Conservation (phyloP, 2,329 filamentous ascomycete genomes). For the Ceratocystis ficicola region DNA sequence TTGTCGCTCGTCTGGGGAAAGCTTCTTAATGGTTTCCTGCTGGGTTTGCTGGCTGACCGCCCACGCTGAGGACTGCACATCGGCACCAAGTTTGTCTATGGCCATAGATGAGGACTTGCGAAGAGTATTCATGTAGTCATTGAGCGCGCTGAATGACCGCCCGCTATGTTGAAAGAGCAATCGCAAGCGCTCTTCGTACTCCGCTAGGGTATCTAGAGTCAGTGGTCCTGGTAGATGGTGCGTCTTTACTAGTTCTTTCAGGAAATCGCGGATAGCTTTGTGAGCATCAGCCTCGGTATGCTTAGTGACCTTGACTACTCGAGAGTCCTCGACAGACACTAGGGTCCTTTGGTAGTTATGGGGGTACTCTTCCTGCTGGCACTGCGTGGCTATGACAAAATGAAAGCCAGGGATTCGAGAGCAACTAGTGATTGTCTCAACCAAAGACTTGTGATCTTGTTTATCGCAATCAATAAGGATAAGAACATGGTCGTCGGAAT, state of each 20-base stretch:
- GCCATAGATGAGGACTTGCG: background rate
- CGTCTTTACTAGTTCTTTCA: background rate
- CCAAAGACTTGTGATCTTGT: background rate
- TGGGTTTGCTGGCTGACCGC: background rate
- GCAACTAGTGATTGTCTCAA: background rate
- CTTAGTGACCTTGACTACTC: background rate
- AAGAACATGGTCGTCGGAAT: background rate
- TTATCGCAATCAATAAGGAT: background rate
- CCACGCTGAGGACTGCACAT: background rate
- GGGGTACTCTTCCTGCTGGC: background rate
- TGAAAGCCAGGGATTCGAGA: background rate
- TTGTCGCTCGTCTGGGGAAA: background rate
- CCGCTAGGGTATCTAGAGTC: background rate
- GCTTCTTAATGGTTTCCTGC: background rate
- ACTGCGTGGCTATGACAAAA: background rate
- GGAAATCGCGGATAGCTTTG: background rate
- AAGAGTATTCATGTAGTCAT: background rate
- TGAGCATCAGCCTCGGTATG: background rate
- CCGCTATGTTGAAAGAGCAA: conserved; percentile 2
- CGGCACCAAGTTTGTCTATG: background rate
- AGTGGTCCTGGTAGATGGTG: background rate
- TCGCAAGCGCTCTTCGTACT: background rate
- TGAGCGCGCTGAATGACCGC: conserved; percentile 5
- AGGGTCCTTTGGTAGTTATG: too few species aligned
- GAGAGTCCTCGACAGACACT: too few species aligned